Evolutionary conservation across 2,329 filamentous ascomycete genomes (phyloP).

Genomic region (Fusarium mangiferae): DNA sequence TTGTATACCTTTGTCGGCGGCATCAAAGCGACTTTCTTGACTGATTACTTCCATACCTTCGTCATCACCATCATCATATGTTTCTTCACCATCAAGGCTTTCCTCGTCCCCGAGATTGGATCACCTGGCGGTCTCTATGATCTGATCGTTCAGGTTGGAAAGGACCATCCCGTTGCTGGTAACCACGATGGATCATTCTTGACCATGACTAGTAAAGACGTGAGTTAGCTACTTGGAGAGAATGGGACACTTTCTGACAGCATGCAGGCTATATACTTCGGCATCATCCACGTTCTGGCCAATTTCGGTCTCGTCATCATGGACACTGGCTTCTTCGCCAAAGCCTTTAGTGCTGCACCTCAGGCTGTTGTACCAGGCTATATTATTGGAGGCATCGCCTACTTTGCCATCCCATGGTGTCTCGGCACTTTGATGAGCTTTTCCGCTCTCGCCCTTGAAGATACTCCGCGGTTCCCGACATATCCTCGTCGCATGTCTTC

Average conservation of each 20-base stretch:
- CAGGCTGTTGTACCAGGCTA: conserved; percentile 63
- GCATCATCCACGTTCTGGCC: conserved; percentile 58
- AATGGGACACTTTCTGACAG: neutral
- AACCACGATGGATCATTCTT: conserved; percentile 63
- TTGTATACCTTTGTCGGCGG: conserved; percentile 54
- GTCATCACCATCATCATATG: conserved; percentile 64
- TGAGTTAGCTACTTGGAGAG: conserved; percentile 26
- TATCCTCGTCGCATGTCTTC: conserved; percentile 66
- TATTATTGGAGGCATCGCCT: conserved; percentile 62
- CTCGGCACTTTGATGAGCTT: conserved; percentile 63
- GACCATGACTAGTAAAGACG: conserved; percentile 65
- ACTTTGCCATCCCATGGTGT: conserved; percentile 65
- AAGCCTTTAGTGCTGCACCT: conserved; percentile 60
- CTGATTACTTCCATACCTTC: conserved; percentile 65
- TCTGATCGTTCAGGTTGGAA: conserved; percentile 57
- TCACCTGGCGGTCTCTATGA: conserved; percentile 61
- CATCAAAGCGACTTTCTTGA: conserved; percentile 56
- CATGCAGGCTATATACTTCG: conserved; percentile 59
- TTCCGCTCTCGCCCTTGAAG: conserved; percentile 59
- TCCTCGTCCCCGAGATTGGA: conserved; percentile 57
- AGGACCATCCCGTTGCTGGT: conserved; percentile 58
- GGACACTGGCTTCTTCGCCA: conserved; percentile 65
- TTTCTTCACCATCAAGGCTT: conserved; percentile 59
- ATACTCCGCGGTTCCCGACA: conserved; percentile 61
- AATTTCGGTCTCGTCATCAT: conserved; percentile 66